phyloP scores from a whole-genome alignment of 2,329 filamentous ascomycete genomes.

The Saccharata proteae region DNA sequence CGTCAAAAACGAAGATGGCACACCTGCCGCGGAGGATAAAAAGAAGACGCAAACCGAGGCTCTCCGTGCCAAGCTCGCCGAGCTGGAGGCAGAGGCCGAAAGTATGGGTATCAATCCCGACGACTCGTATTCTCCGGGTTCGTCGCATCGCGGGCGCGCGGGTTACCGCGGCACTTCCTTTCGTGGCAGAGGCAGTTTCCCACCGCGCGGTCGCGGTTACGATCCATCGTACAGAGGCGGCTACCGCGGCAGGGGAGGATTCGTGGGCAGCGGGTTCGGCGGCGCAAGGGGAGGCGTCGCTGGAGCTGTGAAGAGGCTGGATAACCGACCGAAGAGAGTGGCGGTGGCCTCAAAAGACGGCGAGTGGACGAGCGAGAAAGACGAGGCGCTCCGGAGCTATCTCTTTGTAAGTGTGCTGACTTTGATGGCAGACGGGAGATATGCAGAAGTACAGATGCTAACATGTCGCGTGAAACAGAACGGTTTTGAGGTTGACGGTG shows the following conservation, averaged over 20 bases:
- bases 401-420: slow-evolving; percentile 35
- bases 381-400: slow-evolving; percentile 60
- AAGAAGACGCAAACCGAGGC: slow-evolving; percentile 44
- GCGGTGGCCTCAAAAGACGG: slow-evolving; percentile 40
- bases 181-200: slow-evolving; percentile 27
- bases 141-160: slow-evolving; percentile 16
- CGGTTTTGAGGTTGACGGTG: slow-evolving; percentile 24
- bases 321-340: slow-evolving; percentile 62
- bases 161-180: slow-evolving; percentile 19
- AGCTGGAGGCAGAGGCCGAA: slow-evolving; percentile 61
- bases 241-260: slow-evolving; percentile 30
- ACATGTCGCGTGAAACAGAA: slow-evolving; percentile 15
- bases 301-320: slow-evolving; percentile 52
- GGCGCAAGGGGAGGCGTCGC: slow-evolving; percentile 30
- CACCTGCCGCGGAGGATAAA: slow-evolving; percentile 14
- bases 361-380: slow-evolving; percentile 46
- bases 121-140: slow-evolving; percentile 14
- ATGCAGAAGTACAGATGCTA: slow-evolving; percentile 2
- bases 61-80: slow-evolving; percentile 59
- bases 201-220: slow-evolving; percentile 21
- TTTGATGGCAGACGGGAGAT: no score
- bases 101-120: slow-evolving; percentile 56
- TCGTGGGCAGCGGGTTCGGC: slow-evolving; percentile 21
- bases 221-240: slow-evolving; percentile 6
- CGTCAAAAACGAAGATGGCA: slow-evolving; percentile 7